phyloP scores from a whole-genome alignment of 305 asterid genomes.

The Fraxinus latifolia region DNA sequence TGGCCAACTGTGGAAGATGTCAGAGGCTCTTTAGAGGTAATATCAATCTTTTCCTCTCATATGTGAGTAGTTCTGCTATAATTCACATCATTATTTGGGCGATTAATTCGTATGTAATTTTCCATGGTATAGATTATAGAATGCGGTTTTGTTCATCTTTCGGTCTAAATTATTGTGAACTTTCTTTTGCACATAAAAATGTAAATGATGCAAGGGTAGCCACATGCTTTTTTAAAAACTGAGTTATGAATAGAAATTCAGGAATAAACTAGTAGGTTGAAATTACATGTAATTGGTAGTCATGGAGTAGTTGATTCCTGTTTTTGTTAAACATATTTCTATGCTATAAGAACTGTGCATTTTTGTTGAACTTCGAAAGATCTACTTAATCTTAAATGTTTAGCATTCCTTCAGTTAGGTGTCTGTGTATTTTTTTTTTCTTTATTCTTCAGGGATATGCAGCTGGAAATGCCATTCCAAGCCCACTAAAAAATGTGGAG shows the following conservation, averaged over 20 bases:
- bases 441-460: slow-evolving; percentile 77
- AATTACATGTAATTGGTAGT: neutral
- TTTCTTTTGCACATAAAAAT: neutral
- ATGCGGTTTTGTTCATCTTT: neutral
- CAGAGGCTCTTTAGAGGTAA: slow-evolving; percentile 89
- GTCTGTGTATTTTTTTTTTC: slow-evolving; percentile 16
- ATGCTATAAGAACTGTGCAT: neutral
- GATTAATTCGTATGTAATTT: neutral
- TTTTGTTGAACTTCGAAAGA: neutral
- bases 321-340: neutral
- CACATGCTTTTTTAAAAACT: neutral
- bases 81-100: neutral
- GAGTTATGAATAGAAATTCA: neutral
- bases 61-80: neutral
- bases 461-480: slow-evolving; percentile 81
- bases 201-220: neutral
- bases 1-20: slow-evolving; percentile 97
- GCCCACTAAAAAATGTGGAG: slow-evolving; percentile 90
- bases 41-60: slow-evolving; percentile 3
- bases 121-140: neutral
- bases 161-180: neutral
- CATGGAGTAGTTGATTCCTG: slow-evolving; percentile 7
- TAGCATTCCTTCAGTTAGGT: slow-evolving; percentile 17
- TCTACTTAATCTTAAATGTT: slow-evolving; percentile 1
- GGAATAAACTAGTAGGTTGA: neutral